phyloP scores from a whole-genome alignment of 805 yeast species.

The Barnettozyma pratensis region DNA sequence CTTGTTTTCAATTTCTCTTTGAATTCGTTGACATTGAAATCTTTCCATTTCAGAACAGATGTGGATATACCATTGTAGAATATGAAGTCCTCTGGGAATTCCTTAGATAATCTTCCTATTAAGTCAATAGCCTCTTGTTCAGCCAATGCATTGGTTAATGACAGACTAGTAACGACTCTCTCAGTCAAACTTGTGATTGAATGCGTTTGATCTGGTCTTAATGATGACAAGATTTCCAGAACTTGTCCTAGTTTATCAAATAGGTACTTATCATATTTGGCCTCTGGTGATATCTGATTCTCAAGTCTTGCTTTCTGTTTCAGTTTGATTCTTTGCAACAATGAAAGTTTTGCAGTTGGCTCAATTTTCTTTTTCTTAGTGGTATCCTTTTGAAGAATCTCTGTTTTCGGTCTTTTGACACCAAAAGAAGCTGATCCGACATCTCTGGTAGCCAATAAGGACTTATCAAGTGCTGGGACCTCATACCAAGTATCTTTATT shows the following conservation, averaged over 20 bases:
- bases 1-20: slow-evolving; percentile 4
- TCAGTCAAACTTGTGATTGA: slow-evolving; percentile 16
- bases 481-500: slow-evolving; percentile 6
- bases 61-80: slow-evolving; percentile 12
- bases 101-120: slow-evolving; percentile 11
- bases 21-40: slow-evolving; percentile 16
- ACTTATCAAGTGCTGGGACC: slow-evolving; percentile 11
- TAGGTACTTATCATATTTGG: slow-evolving; percentile 21
- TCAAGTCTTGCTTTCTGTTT: slow-evolving; percentile 28
- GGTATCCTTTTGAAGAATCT: slow-evolving; percentile 12
- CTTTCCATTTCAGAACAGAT: slow-evolving; percentile 21
- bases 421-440: neutral
- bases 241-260: slow-evolving; percentile 27
- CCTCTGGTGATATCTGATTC: slow-evolving; percentile 19
- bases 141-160: slow-evolving; percentile 12
- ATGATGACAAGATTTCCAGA: slow-evolving; percentile 25
- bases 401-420: slow-evolving; percentile 6
- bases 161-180: slow-evolving; percentile 15
- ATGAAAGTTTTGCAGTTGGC: slow-evolving; percentile 17
- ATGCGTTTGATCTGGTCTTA: slow-evolving; percentile 22
- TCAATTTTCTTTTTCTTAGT: neutral
- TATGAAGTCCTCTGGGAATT: slow-evolving; percentile 18
- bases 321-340: slow-evolving; percentile 35
- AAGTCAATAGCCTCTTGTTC: slow-evolving; percentile 20
- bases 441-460: neutral